Evolutionary conservation across 1,139 yeast species (phyloP).

Genomic region (Geotrichum aggregatum): DNA sequence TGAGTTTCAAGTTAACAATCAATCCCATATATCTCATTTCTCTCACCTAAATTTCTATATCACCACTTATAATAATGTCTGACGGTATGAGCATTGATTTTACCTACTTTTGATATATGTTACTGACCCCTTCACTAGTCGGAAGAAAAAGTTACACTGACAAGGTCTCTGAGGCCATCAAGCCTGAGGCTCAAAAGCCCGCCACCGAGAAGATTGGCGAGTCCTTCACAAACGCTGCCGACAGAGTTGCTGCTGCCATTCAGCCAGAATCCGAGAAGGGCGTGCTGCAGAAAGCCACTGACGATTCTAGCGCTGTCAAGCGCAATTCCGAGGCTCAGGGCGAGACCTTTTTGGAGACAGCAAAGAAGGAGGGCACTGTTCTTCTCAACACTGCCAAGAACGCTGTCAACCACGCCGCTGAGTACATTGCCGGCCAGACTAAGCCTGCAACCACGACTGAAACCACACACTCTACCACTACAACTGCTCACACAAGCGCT

Average conservation of each 20-base stretch:
- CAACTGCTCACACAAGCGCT: too few species aligned
- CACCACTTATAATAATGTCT: constrained; percentile 24
- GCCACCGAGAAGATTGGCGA: constrained; percentile 67
- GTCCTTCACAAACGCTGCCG: constrained; percentile 58
- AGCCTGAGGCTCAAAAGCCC: constrained; percentile 70
- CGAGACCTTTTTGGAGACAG: constrained; percentile 10
- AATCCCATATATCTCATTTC: not conserved
- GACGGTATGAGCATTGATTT: constrained; percentile 22
- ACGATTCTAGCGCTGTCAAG: constrained; percentile 34
- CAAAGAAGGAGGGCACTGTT: constrained; percentile 14
- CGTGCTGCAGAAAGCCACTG: constrained; percentile 60
- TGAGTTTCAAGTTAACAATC: not conserved
- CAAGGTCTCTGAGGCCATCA: constrained; percentile 61
- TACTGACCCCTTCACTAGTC: constrained; percentile 28
- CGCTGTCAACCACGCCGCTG: constrained; percentile 19
- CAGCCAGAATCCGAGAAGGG: constrained; percentile 69
- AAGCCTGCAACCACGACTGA: not conserved
- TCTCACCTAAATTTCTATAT: not conserved
- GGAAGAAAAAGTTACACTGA: constrained; percentile 74
- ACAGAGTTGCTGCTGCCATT: constrained; percentile 55
- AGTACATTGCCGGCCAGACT: constrained; percentile 15
- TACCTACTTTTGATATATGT: not conserved
- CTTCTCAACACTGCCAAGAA: constrained; percentile 16
- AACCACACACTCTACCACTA: not conserved
- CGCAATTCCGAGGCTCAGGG: not conserved